phyloP scores from a whole-genome alignment of 1,284 basidiomycete species.

The Ceratorhiza oryzae-sativae region DNA sequence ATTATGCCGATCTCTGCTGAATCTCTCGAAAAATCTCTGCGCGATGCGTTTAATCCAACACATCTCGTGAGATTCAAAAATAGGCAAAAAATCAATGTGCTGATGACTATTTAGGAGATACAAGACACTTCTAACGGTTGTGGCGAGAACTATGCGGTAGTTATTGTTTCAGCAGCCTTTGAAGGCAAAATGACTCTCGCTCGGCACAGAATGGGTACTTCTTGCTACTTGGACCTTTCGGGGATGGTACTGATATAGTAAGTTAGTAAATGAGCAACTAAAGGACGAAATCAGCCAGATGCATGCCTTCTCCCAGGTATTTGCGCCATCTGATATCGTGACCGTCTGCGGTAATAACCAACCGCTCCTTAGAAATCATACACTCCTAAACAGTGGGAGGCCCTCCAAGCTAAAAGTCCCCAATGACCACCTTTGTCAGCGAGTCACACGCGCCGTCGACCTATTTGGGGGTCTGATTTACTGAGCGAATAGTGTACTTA shows the following conservation, averaged over 20 bases:
- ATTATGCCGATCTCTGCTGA: constrained; percentile 65
- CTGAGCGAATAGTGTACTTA: not conserved
- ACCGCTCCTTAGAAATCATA: constrained; percentile 77
- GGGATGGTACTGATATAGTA: not conserved
- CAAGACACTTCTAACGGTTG: constrained; percentile 78
- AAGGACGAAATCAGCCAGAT: constrained; percentile 76
- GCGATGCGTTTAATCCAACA: constrained; percentile 51
- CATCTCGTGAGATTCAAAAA: constrained; percentile 3
- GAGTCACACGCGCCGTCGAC: too few relatives aligned
- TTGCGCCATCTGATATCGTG: too few relatives aligned
- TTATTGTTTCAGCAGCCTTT: constrained; percentile 80
- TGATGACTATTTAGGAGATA: constrained; percentile 55
- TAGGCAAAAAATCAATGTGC: not conserved
- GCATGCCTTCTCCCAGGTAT: constrained; percentile 85
- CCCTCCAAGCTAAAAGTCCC: constrained; percentile 53
- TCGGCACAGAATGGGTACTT: constrained; percentile 70
- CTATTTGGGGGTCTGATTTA: not conserved
- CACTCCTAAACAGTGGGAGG: constrained; percentile 73
- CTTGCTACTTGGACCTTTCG: not conserved
- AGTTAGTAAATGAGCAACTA: constrained; percentile 72
- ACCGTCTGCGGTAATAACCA: too few relatives aligned
- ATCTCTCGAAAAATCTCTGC: constrained; percentile 67
- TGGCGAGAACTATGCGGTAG: constrained; percentile 73
- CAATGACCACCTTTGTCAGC: not conserved
- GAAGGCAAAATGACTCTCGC: constrained; percentile 77